Evolutionary conservation across 495 filamentous ascomycete species (phyloP), one percentile per base, ranked within the genome.

Genomic region (Talaromyces trachyspermus): DNA sequence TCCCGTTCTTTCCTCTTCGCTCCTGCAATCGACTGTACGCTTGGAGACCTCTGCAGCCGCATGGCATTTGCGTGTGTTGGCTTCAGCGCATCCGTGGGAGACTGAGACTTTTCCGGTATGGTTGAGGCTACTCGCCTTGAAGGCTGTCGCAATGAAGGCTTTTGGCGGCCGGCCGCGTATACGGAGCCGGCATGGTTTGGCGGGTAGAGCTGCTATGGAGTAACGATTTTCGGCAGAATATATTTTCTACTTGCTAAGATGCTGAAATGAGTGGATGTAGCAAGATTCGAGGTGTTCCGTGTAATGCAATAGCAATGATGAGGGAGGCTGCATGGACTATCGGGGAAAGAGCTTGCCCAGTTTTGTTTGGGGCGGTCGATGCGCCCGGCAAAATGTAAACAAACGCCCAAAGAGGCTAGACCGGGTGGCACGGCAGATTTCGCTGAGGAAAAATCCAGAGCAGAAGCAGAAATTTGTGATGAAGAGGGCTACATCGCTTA

Each of bases 1-100:
- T 94, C 88, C 56, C 86, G 76, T 54, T 89, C 83, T 58, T 92
- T 92, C 50, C 88, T 74, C 70, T 92, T 90, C 11, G 65, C 72
- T 41, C 78, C 75, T 49, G 59, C 56, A 44, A 61, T 65, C 2
- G 65, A 50, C 8, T 65, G 68, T 9, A 67, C 60, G n/a, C 56
- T 57, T 4, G 71, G 76, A 10, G 69, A 66, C 46, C 61, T 68
- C 33, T 54, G 46, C 9, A 49, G 43, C 29, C 71, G 66, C 7
- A 67, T 55, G 32, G 66, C 59, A 25, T 77, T 75, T 6, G 71
- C 57, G 2, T 66, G 55, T n/a, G 77, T 69, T 3, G 69, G 63
- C 33, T 69, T 71, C 10, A 83, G 81, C 7, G 72, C 58, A 2
- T 80, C 77, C 46, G 82, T 74, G 11, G 89, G 85, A 5, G 89